A percentile compares a stretch with the other conserved stretches of the same genome.
phyloP scores from a whole-genome alignment of 2,329 filamentous ascomycete species.

The Sarocladiaceae sp. region DNA sequence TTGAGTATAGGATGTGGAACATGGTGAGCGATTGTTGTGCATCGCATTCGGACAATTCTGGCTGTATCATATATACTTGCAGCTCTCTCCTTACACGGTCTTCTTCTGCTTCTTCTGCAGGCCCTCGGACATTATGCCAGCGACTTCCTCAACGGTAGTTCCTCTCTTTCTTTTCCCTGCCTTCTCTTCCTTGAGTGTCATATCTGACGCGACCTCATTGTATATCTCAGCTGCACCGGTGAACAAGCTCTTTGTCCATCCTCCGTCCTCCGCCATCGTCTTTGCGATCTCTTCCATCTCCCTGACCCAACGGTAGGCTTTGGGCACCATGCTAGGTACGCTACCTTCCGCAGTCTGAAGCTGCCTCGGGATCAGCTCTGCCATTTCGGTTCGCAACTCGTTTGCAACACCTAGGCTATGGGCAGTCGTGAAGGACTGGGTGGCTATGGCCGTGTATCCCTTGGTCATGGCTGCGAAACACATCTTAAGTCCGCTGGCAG shows the following conservation, averaged over 20 bases:
- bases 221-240: slow-evolving; percentile 58
- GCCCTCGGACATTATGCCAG: slow-evolving; percentile 42
- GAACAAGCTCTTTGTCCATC: slow-evolving; percentile 55
- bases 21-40: too few species aligned
- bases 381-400: slow-evolving; percentile 53
- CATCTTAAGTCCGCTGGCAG: slow-evolving; percentile 60
- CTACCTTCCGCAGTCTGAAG: slow-evolving; percentile 42
- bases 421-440: slow-evolving; percentile 69
- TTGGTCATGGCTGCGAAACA: slow-evolving; percentile 60
- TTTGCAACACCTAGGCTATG: slow-evolving; percentile 56
- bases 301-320: slow-evolving; percentile 72
- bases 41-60: too few species aligned
- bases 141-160: slow-evolving; percentile 54
- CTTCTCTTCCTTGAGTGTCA: slow-evolving; percentile 55
- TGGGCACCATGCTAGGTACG: slow-evolving; percentile 61
- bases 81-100: slow-evolving; percentile 11
- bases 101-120: slow-evolving; percentile 40
- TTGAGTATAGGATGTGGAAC: not conserved
- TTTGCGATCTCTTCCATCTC: slow-evolving; percentile 74
- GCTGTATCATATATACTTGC: not conserved
- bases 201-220: slow-evolving; percentile 55
- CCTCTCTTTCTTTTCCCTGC: slow-evolving; percentile 53
- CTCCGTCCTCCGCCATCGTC: slow-evolving; percentile 61
- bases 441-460: slow-evolving; percentile 63
- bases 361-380: slow-evolving; percentile 41